Evolutionary conservation across 345 rosid species (phyloP).

Genomic region (Acer campestre): DNA sequence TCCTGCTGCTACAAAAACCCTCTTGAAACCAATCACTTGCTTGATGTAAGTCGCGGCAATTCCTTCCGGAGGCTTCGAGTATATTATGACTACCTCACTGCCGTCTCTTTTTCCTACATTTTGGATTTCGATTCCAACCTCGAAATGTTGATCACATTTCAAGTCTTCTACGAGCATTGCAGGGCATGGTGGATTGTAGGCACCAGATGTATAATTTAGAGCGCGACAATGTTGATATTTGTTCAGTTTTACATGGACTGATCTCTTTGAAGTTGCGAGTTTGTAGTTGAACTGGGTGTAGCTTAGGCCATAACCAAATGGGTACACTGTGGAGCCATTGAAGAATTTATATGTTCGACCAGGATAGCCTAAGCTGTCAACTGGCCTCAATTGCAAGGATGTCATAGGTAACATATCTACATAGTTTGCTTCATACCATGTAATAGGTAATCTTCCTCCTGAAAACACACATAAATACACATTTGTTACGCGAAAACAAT

Average conservation of each 20-base stretch:
- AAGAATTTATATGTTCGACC: conserved; percentile 67
- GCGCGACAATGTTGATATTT: conserved; percentile 30
- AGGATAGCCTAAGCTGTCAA: conserved; percentile 37
- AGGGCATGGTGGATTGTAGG: conserved; percentile 19
- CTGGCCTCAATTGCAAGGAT: conserved; percentile 54
- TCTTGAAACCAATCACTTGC: conserved; percentile 44
- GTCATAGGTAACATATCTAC: conserved; percentile 51
- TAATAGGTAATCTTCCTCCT: conserved; percentile 63
- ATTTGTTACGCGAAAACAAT: background rate
- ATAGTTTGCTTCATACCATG: conserved; percentile 51
- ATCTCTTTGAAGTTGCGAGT: background rate
- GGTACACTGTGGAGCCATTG: conserved; percentile 49
- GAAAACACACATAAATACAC: background rate
- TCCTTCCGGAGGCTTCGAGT: conserved; percentile 36
- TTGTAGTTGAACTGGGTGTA: conserved; percentile 38
- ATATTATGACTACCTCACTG: conserved; percentile 33
- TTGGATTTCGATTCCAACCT: conserved; percentile 20
- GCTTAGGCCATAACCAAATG: conserved; percentile 61
- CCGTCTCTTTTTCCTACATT: conserved; percentile 36
- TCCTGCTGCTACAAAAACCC: conserved; percentile 30
- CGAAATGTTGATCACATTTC: background rate
- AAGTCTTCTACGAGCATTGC: conserved; percentile 9
- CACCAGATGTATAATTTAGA: background rate
- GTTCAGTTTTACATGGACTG: background rate
- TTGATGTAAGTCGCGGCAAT: conserved; percentile 23